Evolutionary conservation across 2,329 filamentous ascomycete species (phyloP).

Genomic region (Camptophora hylomeconis): DNA sequence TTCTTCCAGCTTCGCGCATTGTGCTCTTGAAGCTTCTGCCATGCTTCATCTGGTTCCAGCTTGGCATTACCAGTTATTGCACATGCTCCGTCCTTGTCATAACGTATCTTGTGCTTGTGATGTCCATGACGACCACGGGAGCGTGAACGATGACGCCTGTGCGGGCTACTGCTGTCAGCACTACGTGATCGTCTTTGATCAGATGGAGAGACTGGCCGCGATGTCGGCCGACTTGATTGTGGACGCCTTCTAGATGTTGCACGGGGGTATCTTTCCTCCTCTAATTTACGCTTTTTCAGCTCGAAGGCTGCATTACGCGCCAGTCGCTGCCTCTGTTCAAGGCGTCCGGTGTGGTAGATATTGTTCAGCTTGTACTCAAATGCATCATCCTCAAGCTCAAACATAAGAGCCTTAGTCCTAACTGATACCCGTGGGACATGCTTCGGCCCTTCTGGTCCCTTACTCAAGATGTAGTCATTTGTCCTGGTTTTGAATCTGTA

Average conservation of each 20-base stretch:
- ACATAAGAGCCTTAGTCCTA: constrained; percentile 66
- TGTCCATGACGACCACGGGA: constrained; percentile 23
- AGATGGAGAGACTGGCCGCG: constrained; percentile 20
- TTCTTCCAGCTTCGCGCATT: constrained; percentile 88
- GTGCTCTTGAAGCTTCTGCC: constrained; percentile 59
- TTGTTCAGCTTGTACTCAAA: constrained; percentile 96
- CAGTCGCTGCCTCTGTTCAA: constrained; percentile 80
- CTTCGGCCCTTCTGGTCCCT: constrained; percentile 75
- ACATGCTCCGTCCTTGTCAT: constrained; percentile 67
- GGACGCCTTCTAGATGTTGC: constrained; percentile 40
- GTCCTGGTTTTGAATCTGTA: constrained; percentile 81
- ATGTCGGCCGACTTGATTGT: constrained; percentile 35
- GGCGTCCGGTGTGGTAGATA: constrained; percentile 78
- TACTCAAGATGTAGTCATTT: constrained; percentile 77
- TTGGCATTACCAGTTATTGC: constrained; percentile 60
- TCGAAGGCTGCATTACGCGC: constrained; percentile 83
- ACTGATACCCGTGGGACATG: constrained; percentile 74
- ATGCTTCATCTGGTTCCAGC: constrained; percentile 63
- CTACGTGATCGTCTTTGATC: constrained; percentile 27
- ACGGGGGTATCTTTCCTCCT: constrained; percentile 48
- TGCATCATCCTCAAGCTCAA: constrained; percentile 88
- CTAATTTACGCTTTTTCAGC: constrained; percentile 73
- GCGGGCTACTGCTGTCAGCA: constrained; percentile 45
- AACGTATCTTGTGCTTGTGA: constrained; percentile 37
- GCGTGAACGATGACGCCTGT: constrained; percentile 20